These are phyloP conservation scores for Lasiosphaeria hispida DNA, from an alignment of 495 filamentous ascomycete genomes.

Conservation along the genomic window DNA sequence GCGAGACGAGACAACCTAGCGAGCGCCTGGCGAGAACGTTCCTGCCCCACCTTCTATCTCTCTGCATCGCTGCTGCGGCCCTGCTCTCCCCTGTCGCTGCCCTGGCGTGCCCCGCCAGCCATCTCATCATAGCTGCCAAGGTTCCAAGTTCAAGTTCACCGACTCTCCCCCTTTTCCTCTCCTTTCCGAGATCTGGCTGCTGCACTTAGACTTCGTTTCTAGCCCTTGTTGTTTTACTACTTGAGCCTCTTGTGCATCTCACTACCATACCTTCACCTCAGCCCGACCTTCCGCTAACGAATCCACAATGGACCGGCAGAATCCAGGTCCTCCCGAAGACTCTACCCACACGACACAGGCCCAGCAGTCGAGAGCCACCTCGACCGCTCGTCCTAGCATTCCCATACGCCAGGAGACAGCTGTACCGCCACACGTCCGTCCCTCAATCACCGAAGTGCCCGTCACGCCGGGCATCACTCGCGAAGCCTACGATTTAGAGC, in stretches of 20 bases:
- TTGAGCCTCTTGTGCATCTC: too few relatives aligned
- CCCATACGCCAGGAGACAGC: conserved; percentile 22
- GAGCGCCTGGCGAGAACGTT: not conserved
- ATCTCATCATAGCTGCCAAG: conserved; percentile 5
- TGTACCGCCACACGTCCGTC: conserved; percentile 36
- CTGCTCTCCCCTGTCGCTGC: too few relatives aligned
- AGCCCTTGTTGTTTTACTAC: too few relatives aligned
- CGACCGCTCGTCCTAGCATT: conserved; percentile 2
- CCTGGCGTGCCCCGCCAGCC: not conserved
- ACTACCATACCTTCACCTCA: not conserved
- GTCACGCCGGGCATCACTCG: conserved; percentile 50
- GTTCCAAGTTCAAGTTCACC: conserved; percentile 5
- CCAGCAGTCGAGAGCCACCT: not conserved
- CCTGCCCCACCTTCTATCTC: too few relatives aligned
- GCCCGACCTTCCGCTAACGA: not conserved
- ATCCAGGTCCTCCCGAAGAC: conserved; percentile 3
- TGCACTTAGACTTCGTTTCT: too few relatives aligned
- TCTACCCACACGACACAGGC: not conserved
- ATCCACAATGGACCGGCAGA: conserved; percentile 10
- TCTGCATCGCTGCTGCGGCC: too few relatives aligned
- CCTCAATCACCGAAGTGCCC: conserved; percentile 36
- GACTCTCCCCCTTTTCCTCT: not conserved
- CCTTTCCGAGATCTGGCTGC: too few relatives aligned
- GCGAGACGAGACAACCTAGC: not conserved
- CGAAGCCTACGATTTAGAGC: conserved; percentile 34